A percentile compares a stretch with the other conserved stretches of the same genome.
Conservation (phyloP, 1,284 basidiomycete species). For the Cystobasidium pallidum region DNA sequence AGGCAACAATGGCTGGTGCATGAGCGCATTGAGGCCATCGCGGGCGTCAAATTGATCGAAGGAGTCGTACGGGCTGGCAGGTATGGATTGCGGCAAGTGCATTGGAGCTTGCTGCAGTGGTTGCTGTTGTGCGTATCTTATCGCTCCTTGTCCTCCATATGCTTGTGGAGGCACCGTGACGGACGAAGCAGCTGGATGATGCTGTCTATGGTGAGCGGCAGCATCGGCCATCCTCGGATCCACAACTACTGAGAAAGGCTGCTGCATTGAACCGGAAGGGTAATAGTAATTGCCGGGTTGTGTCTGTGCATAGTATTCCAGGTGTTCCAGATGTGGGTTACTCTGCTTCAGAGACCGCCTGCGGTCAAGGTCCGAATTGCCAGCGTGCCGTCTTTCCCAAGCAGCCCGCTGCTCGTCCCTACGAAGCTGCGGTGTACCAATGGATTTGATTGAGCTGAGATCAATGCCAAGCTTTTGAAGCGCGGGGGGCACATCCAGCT, state of each 20-base stretch:
- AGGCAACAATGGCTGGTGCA: conserved; percentile 39
- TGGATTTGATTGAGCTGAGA: conserved; percentile 47
- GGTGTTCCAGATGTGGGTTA: conserved; percentile 42
- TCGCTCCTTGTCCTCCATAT: conserved; percentile 19
- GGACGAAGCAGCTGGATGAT: conserved; percentile 3
- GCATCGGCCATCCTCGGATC: conserved; percentile 31
- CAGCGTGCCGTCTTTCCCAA: conserved; percentile 65
- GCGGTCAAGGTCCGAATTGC: conserved; percentile 63
- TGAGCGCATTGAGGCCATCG: conserved; percentile 32
- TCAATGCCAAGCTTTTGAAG: conserved; percentile 60
- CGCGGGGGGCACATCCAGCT: conserved; percentile 89
- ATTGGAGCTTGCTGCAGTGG: conserved; percentile 2
- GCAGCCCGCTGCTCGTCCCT: conserved; percentile 53
- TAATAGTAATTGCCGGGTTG: conserved; percentile 30
- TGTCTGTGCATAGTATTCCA: conserved; percentile 41
- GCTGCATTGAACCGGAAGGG: conserved; percentile 4
- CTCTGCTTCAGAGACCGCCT: conserved; percentile 72
- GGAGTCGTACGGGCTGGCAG: conserved; percentile 27
- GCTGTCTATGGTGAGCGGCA: conserved; percentile 2
- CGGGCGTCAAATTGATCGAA: conserved; percentile 36
- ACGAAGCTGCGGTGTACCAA: conserved; percentile 53
- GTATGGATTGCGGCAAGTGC: background rate
- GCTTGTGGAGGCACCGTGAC: conserved; percentile 39
- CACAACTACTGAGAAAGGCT: conserved; percentile 42
- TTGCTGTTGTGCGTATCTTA: conserved; percentile 19